Evolutionary conservation across 2,329 filamentous ascomycete species (phyloP).

Genomic region (Fusarium protoensiforme): DNA sequence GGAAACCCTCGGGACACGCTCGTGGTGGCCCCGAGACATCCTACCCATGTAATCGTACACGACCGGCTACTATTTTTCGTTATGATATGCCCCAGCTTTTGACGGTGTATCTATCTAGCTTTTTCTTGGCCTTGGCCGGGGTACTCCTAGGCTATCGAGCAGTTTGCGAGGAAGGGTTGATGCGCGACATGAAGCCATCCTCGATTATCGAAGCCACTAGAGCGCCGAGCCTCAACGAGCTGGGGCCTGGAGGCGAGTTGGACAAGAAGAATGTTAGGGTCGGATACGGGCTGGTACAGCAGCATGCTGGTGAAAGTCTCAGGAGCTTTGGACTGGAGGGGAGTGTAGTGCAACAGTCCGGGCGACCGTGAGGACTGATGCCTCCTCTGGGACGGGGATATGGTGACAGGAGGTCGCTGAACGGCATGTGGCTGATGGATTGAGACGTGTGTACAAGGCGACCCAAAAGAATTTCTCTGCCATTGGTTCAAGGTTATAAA

Average conservation of each 20-base stretch:
- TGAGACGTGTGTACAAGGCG: background rate
- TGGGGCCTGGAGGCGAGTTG: fast-evolving
- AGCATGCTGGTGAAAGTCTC: background rate
- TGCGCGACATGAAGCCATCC: constrained; percentile 14
- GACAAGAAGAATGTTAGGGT: background rate
- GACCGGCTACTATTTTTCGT: background rate
- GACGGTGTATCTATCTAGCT: background rate
- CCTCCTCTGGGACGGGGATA: background rate
- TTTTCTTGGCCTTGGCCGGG: fast-evolving
- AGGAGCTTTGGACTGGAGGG: background rate
- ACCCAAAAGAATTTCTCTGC: background rate
- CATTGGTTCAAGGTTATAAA: background rate
- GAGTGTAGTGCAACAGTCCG: background rate
- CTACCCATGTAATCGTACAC: background rate
- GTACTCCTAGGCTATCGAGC: fast-evolving
- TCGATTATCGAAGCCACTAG: background rate
- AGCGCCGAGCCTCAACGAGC: fast-evolving
- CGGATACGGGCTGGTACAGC: background rate
- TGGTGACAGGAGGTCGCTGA: no score
- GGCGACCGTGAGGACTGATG: background rate
- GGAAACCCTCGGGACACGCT: fast-evolving
- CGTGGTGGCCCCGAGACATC: background rate
- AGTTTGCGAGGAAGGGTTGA: background rate
- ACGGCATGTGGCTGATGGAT: background rate
- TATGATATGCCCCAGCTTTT: background rate